A percentile compares a stretch with the other conserved stretches of the same genome.
Conservation (phyloP, 805 yeast species). For the Candida railenensis region DNA sequence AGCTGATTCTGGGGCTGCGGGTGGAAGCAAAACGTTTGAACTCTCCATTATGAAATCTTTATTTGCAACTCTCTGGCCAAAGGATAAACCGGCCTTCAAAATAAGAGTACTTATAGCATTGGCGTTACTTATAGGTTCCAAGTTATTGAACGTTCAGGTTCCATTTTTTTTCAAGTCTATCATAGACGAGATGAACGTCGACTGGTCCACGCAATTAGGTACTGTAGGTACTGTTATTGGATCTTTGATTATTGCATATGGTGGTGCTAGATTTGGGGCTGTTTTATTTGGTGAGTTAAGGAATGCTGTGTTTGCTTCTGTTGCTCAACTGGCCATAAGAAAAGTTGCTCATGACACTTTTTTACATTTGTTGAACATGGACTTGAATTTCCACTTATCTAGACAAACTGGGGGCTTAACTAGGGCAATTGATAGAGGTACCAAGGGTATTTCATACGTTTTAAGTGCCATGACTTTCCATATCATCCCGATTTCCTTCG, state of each 20-base stretch:
- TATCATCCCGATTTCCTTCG: conserved; percentile 88
- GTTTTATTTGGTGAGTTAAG: conserved; percentile 92
- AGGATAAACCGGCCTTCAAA: conserved; percentile 61
- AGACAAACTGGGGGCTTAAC: conserved; percentile 96
- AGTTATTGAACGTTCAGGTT: conserved; percentile 88
- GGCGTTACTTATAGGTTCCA: conserved; percentile 71
- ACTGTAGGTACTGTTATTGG: conserved; percentile 66
- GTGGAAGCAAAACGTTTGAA: conserved; percentile 33
- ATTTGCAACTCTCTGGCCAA: conserved; percentile 79
- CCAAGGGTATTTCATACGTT: conserved; percentile 94
- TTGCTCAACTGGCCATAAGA: conserved; percentile 91
- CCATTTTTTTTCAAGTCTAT: conserved; percentile 89
- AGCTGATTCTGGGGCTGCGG: neutral
- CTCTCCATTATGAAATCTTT: conserved; percentile 61
- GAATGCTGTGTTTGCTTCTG: conserved; percentile 93
- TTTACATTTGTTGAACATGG: conserved; percentile 76
- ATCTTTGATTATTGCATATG: conserved; percentile 76
- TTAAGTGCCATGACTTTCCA: conserved; percentile 97
- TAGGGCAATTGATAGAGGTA: conserved; percentile 95
- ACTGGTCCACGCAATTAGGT: conserved; percentile 68
- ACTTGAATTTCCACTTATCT: conserved; percentile 83
- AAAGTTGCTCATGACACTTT: conserved; percentile 88
- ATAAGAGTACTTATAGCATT: conserved; percentile 76
- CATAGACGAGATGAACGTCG: conserved; percentile 89
- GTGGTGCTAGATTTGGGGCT: conserved; percentile 91